Evolutionary conservation across 106 monocot species (phyloP), one percentile per base, ranked within the genome.

Genomic region (Allium sativum): DNA sequence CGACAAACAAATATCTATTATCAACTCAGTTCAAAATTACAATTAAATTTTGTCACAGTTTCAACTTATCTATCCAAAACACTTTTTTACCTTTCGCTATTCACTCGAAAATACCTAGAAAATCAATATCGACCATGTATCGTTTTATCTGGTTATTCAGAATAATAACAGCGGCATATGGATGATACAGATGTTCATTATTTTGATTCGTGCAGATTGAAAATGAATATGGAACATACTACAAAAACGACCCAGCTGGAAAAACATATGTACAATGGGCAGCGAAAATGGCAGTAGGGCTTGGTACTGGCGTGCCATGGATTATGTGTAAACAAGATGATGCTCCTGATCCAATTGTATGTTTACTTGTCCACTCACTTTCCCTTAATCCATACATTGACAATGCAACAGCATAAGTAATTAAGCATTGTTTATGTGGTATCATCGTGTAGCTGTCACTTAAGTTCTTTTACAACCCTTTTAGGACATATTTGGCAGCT

Each of bases 281-380:
- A 21, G 95, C 84, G 13, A 78, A 82, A 44, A 90, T 96, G 95
- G 95, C 95, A 1, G 63, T 82, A 9, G 81, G 71, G 7, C 83
- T 87, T 3, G 46, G 82, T 65, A 96, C 84, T 2, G 79, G 95
- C 7, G 84, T 96, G 18, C 95, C 95, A 31, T 96, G 95, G 95
- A 58, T 96, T 67, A 96, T 96, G 95, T 96, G 95, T 74, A 96
- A 96, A 61, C 65, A 96, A 76, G 86, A 86, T 52, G 90, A 96
- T 69, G 95, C 95, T 44, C 90, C 87, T 64, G 95, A 96, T 68
- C 90, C 90, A 56, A 77, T 96, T 79, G 94, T 90, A 86, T 20
- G 85, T 60, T 42, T 42, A 41, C 31, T 50, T 50, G 48, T 12
- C 11, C 2, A 50, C 11, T 50, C 48, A 11, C 1, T 11, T 0